These are phyloP conservation scores for Colletotrichum endophyticum DNA, from an alignment of 2,329 filamentous ascomycete genomes.

Conservation along the genomic window DNA sequence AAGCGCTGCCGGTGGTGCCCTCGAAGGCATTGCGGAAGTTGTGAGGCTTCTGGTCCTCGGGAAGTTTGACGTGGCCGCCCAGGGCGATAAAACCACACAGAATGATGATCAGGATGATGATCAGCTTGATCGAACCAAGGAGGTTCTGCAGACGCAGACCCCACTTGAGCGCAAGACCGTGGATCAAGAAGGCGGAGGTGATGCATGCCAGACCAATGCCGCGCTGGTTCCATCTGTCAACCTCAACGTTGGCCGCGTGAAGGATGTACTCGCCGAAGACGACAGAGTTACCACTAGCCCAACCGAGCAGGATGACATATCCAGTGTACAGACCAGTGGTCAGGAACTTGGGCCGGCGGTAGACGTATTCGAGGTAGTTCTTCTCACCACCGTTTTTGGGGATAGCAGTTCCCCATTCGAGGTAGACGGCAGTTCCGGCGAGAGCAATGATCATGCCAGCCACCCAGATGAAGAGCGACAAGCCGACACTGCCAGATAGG, in stretches of 20 bases:
- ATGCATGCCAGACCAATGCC: conserved; percentile 71
- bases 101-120: conserved; percentile 69
- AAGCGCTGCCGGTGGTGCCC: conserved; percentile 69
- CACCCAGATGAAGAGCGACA: conserved; percentile 68
- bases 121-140: conserved; percentile 69
- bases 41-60: conserved; percentile 55
- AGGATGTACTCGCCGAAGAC: conserved; percentile 76
- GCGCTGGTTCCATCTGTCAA: conserved; percentile 70
- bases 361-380: conserved; percentile 71
- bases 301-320: conserved; percentile 68
- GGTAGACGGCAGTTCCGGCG: conserved; percentile 67
- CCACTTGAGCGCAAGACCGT: conserved; percentile 68
- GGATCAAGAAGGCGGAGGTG: conserved; percentile 68
- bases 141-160: conserved; percentile 71
- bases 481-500: conserved; percentile 64
- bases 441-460: conserved; percentile 65
- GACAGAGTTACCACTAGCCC: conserved; percentile 71
- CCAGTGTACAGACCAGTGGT: conserved; percentile 64
- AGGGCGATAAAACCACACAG: conserved; percentile 66
- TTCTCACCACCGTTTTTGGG: conserved; percentile 70
- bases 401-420: conserved; percentile 70
- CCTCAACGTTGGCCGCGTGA: conserved; percentile 66
- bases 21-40: conserved; percentile 70
- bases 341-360: conserved; percentile 64
- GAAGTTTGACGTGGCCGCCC: conserved; percentile 62